Evolutionary conservation across 2,329 filamentous ascomycete species (phyloP).

Genomic region (Nigrospora sphaerica): DNA sequence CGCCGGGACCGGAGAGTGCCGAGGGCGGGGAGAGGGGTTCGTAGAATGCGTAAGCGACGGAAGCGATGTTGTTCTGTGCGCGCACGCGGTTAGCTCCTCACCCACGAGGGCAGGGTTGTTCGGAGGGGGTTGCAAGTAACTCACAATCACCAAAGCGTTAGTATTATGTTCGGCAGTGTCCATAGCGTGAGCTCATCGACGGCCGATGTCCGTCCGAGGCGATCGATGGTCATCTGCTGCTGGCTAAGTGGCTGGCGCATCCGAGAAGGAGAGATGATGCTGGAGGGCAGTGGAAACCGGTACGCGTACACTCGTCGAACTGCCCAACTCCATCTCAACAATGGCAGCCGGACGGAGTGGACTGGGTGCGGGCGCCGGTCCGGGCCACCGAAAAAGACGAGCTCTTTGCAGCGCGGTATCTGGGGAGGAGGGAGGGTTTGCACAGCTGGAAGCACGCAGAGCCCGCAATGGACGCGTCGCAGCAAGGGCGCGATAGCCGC

Average conservation of each 20-base stretch:
- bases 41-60: slow-evolving; percentile 48
- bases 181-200: slow-evolving; percentile 41
- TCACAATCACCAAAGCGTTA: slow-evolving; percentile 52
- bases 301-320: slow-evolving; percentile 4
- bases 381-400: no score
- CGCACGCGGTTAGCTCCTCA: neutral
- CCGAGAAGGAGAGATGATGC: neutral
- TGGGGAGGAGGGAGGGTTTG: no score
- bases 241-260: slow-evolving; percentile 2
- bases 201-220: neutral
- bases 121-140: slow-evolving; percentile 13
- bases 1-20: slow-evolving; percentile 35
- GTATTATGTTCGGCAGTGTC: slow-evolving; percentile 58
- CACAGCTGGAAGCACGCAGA: no score
- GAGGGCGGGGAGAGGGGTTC: slow-evolving; percentile 37
- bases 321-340: slow-evolving; percentile 31
- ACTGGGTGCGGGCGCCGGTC: no score
- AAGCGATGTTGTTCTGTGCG: slow-evolving; percentile 49
- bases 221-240: no score
- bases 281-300: neutral
- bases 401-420: no score
- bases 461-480: no score
- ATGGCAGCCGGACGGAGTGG: slow-evolving; percentile 7
- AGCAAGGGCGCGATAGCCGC: no score
- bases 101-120: neutral